phyloP scores from a whole-genome alignment of 192 early-diverging fungal genomes.

The Phycomyces blakesleeanus region DNA sequence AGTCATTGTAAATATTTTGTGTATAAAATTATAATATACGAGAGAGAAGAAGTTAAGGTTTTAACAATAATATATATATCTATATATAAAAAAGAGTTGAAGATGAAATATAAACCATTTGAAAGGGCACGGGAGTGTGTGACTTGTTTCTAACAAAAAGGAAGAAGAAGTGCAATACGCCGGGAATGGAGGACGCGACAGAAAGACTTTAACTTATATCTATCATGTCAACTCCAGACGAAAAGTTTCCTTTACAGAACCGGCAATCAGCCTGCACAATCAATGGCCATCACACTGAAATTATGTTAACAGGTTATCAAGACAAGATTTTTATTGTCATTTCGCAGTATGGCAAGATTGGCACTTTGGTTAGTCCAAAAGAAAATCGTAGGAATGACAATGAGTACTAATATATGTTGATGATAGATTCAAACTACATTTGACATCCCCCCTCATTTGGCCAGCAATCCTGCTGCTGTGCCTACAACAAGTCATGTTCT shows the following conservation, averaged over 20 bases:
- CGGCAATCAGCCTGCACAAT: constrained; percentile 39
- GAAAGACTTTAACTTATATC: not conserved
- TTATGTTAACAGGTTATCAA: constrained; percentile 40
- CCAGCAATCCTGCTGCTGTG: constrained; percentile 22
- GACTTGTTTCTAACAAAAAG: not conserved
- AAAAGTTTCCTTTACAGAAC: constrained; percentile 44
- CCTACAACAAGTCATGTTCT: constrained; percentile 41
- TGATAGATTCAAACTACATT: constrained; percentile 42
- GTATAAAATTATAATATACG: not conserved
- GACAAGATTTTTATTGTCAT: constrained; percentile 54
- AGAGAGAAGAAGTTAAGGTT: not conserved
- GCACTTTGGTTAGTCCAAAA: constrained; percentile 45
- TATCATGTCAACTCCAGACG: constrained; percentile 1
- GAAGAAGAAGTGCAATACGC: not conserved
- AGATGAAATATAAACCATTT: not conserved
- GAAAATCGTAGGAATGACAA: not conserved
- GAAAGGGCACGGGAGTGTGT: not conserved
- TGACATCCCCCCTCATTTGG: constrained; percentile 34
- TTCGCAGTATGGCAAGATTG: constrained; percentile 51
- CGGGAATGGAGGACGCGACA: no score
- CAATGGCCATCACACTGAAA: constrained; percentile 46
- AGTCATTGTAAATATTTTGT: constrained; percentile 26
- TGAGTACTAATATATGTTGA: not conserved
- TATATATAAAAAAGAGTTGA: not conserved
- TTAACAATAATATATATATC: no score